phyloP scores from a whole-genome alignment of 495 filamentous ascomycete genomes.

The Podospora pseudocomata region DNA sequence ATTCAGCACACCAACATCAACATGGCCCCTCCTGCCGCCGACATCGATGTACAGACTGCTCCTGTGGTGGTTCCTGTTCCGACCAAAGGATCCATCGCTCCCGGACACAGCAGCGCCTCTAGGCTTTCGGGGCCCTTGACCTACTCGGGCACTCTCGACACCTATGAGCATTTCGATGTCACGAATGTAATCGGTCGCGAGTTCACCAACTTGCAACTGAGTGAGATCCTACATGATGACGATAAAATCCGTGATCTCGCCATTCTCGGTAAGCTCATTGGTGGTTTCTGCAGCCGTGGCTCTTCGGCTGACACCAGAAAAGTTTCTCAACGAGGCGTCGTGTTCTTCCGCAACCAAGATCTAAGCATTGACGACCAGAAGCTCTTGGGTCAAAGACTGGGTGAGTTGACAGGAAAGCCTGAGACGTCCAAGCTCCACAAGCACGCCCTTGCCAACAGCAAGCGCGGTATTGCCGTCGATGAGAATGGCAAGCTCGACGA shows the following conservation, averaged over 20 bases:
- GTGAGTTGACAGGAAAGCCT: constrained; percentile 62
- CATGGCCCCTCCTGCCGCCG: constrained; percentile 36
- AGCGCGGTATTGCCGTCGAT: constrained; percentile 46
- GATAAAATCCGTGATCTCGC: constrained; percentile 64
- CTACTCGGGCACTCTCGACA: constrained; percentile 62
- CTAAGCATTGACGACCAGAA: constrained; percentile 61
- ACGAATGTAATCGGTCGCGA: constrained; percentile 67
- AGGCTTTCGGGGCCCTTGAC: constrained; percentile 75
- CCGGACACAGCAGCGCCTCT: constrained; percentile 59
- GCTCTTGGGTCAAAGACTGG: constrained; percentile 60
- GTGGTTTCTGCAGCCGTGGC: background rate
- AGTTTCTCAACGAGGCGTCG: constrained; percentile 72
- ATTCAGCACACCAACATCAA: constrained; percentile 4
- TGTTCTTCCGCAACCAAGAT: constrained; percentile 70
- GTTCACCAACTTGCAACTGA: constrained; percentile 57
- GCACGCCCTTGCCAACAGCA: constrained; percentile 56
- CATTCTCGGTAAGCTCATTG: constrained; percentile 55
- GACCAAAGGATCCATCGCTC: constrained; percentile 49
- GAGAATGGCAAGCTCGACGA: constrained; percentile 57
- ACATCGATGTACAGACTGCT: constrained; percentile 30
- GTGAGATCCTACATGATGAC: constrained; percentile 64
- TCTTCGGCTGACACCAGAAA: constrained; percentile 9
- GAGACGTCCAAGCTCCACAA: constrained; percentile 58
- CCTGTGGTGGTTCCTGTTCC: constrained; percentile 43
- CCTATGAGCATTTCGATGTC: constrained; percentile 59